These are phyloP conservation scores for Kuraishia molischiana DNA, from an alignment of 805 yeast species.

Conservation along the genomic window DNA sequence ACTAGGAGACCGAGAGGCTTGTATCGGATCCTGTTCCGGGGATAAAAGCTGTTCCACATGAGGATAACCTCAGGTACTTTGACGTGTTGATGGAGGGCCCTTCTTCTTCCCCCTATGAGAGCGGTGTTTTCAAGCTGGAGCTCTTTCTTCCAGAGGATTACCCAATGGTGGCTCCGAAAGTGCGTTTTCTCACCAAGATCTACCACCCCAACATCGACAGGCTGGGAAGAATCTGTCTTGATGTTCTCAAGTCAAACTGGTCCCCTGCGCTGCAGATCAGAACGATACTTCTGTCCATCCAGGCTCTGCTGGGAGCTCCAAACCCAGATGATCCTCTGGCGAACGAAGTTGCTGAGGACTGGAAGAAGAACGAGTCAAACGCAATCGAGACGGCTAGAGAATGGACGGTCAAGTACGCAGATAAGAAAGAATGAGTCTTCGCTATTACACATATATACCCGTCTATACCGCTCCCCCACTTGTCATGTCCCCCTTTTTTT, in stretches of 20 bases:
- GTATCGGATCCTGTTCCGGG: slow-evolving; percentile 96
- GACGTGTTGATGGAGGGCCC: slow-evolving; percentile 93
- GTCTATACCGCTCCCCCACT: no score
- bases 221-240: slow-evolving; percentile 90
- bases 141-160: slow-evolving; percentile 91
- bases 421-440: not conserved
- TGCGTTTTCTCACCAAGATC: slow-evolving; percentile 84
- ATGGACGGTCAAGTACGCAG: slow-evolving; percentile 38
- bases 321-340: slow-evolving; percentile 98
- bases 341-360: slow-evolving; percentile 93
- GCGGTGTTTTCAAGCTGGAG: slow-evolving; percentile 73
- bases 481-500: no score
- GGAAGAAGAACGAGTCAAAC: slow-evolving; percentile 76
- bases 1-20: slow-evolving; percentile 80
- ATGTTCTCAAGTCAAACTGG: slow-evolving; percentile 93
- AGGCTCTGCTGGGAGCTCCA: slow-evolving; percentile 90
- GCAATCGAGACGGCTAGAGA: slow-evolving; percentile 77
- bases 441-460: no score
- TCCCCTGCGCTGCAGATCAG: slow-evolving; percentile 95
- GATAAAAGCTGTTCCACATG: slow-evolving; percentile 86
- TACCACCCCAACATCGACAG: slow-evolving; percentile 96
- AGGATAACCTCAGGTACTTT: slow-evolving; percentile 87
- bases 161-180: slow-evolving; percentile 97
- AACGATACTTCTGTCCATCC: slow-evolving; percentile 83
- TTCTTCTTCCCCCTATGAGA: slow-evolving; percentile 79